A percentile compares a stretch with the other conserved stretches of the same genome.
phyloP scores from a whole-genome alignment of 805 yeast species.

The Naumovozyma baii region DNA sequence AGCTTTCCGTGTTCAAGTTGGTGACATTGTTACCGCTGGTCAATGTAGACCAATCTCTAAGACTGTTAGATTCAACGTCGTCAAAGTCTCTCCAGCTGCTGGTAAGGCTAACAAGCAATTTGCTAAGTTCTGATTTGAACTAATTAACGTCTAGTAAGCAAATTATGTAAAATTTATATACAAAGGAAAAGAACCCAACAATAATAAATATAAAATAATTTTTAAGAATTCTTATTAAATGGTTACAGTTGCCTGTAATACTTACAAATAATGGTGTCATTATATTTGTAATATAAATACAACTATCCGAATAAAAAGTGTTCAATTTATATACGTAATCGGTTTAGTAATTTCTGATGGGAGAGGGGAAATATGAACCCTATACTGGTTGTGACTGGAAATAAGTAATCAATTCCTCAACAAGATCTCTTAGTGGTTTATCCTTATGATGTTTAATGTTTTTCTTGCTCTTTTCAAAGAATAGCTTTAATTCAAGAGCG shows the following conservation, averaged over 20 bases:
- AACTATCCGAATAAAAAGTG: too few species aligned
- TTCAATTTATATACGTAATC: too few species aligned
- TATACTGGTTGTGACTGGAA: not conserved
- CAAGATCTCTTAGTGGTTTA: conserved; percentile 31
- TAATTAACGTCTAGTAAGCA: not conserved
- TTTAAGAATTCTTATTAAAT: not conserved
- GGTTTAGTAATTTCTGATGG: too few species aligned
- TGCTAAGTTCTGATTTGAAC: conserved; percentile 36
- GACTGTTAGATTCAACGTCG: conserved; percentile 99
- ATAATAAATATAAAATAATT: too few species aligned
- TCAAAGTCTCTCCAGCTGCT: conserved; percentile 82
- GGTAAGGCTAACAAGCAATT: conserved; percentile 81
- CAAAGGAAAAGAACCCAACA: not conserved
- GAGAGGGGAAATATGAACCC: too few species aligned
- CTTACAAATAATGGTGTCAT: too few species aligned
- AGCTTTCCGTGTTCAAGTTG: conserved; percentile 99
- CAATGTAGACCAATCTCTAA: conserved; percentile 99
- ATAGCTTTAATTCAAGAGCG: conserved; percentile 50
- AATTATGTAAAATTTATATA: not conserved
- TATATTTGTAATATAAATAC: not conserved
- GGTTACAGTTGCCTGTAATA: too few species aligned
- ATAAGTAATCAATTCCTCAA: conserved; percentile 17
- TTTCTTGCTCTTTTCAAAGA: conserved; percentile 50
- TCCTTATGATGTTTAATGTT: conserved; percentile 40
- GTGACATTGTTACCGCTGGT: conserved; percentile 98